Base-by-base conservation (phyloP, 2,329 filamentous ascomycete species). In the Colletotrichum sp. region DNA sequence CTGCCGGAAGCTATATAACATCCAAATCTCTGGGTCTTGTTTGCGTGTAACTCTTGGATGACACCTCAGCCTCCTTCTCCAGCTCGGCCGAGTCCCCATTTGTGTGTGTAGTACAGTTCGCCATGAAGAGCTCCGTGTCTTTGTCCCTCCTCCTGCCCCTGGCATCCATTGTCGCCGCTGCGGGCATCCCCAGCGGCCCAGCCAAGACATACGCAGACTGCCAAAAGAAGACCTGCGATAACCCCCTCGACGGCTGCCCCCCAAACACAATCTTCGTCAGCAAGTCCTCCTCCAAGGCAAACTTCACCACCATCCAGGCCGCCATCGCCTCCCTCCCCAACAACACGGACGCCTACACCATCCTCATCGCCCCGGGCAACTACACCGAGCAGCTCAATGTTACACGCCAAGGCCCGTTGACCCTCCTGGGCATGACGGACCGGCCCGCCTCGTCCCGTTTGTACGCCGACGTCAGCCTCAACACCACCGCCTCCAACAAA, bases 351-450 rank as follows among this genome's bases (percentile, higher is more conserved):
- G 79, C 86, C 1, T 84, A 88, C 70, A 86, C 86, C 21, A 92
- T 93, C 76, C 86, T 93, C 15, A 87, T 93, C 59, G 86, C 88
- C 0, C 85, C 90, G 0, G 91, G 91, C 0, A 86, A 85, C 73
- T 93, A 93, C 77, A 88, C 84, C 2, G 91, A 93, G 78, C 90
- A 92, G 81, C 82, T 93, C 74, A 93, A 93, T 76, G 85, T 93
- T 73, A 93, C 91, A 6, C 90, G 91, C 1, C 81, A 84, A 3
- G 91, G 89, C 0, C 90, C 92, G 0, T 82, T 93, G 8, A 91
- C 90, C 33, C 84, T 93, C 8, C 85, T 93, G 1, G 92, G 91
- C n/a, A 85, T 90, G 74, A 90, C 88, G 2, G 77, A 81, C n/a
- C 77, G 80, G 4, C 86, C 88, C 0, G 80, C 75, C 72, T 76